Percentiles rank a stretch among this genome's conserved stretches.
phyloP scores from a whole-genome alignment of 208 protist species.

The Trypanosoma caninum region DNA sequence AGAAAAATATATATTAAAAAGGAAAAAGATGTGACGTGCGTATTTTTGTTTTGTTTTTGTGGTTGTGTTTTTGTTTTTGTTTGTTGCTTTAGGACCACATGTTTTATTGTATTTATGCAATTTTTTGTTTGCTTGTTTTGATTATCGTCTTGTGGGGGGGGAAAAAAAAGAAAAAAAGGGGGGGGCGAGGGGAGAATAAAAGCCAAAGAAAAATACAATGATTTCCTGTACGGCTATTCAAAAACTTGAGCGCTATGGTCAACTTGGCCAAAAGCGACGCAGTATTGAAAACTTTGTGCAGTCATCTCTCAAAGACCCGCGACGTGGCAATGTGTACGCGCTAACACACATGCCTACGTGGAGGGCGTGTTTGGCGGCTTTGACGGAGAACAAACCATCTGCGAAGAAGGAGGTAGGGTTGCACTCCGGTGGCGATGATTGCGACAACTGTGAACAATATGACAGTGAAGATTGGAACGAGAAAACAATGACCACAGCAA shows the following conservation, averaged over 20 bases:
- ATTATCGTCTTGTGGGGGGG: neutral
- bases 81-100: neutral
- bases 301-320: conserved; percentile 65
- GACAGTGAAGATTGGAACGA: neutral
- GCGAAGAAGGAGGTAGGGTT: neutral
- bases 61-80: neutral
- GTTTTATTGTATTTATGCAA: neutral
- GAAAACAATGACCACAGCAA: neutral
- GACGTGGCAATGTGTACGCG: conserved; percentile 73
- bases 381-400: neutral
- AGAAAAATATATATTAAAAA: too few relatives aligned
- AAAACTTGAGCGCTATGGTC: conserved; percentile 84
- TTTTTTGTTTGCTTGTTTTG: neutral
- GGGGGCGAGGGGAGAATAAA: neutral
- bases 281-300: conserved; percentile 67
- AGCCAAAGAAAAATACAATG: conserved; percentile 31
- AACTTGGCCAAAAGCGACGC: conserved; percentile 73
- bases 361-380: conserved; percentile 33
- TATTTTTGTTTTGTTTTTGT: neutral
- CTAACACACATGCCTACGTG: conserved; percentile 79
- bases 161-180: too few relatives aligned
- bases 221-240: conserved; percentile 82
- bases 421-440: neutral
- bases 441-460: neutral
- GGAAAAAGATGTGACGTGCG: too few relatives aligned